Evolutionary conservation across 495 filamentous ascomycete genomes (phyloP), one percentile per base, ranked within the genome.

Genomic region (Neurospora cerealis): DNA sequence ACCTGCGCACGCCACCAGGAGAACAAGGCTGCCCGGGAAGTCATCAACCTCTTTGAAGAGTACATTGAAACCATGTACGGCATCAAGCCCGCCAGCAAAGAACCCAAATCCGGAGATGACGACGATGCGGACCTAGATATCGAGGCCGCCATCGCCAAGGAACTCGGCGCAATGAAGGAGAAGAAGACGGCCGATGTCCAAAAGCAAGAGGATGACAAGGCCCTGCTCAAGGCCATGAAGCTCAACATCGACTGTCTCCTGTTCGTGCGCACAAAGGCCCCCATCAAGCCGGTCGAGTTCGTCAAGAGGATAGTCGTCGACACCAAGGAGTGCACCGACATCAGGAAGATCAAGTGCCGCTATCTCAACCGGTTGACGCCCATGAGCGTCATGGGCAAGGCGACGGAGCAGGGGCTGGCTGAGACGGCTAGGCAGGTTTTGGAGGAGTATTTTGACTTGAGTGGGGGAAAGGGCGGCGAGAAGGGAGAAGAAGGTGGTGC

Each of bases 351-450:
- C 79, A 88, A 86, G 74, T 89, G 87, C 74, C 89, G 93, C 72
- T 97, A 89, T 78, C 87, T 95, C 37, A 95, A 96, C 81, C 87
- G 96, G 73, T 84, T 99, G 76, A 96, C 93, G 21, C 96, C 96
- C 3, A 87, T 97, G 73, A 89, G 86, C 5, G 81, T 87, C 21
- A 92, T 92, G 69, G 92, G 88, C 2, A 97, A 93, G 81, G 94
- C 94, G 21, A 91, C 91, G 17, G 89, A 91, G 76, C 87, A 90
- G 62, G 93, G 93, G 9, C 70, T 98, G 6, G 88, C 89, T 36
- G 90, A 90, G 71, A 88, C 97, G 40, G 91, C 91, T 2, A 86
- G 82, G 79, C 83, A 89, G 73, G 93, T 95, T 37, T 85, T 98
- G 21, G 83, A 84, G 69, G 87, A 89, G 40, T 86, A 92, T 77